A percentile compares a stretch with the other conserved stretches of the same genome.
phyloP scores from a whole-genome alignment of 768 basidiomycete genomes.

The Gloeophyllum trabeum region DNA sequence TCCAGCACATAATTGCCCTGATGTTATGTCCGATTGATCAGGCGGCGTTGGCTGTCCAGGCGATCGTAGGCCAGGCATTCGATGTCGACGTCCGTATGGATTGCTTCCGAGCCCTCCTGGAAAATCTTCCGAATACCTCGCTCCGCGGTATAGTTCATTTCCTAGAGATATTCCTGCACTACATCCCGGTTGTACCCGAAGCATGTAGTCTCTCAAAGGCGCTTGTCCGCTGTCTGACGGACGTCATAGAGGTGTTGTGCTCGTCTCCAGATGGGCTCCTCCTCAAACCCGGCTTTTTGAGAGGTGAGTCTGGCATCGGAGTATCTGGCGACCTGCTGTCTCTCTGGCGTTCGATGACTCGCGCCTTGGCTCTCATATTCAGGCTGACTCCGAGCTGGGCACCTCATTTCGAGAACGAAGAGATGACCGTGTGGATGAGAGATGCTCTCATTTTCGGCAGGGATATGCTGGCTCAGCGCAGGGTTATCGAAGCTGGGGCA shows the following conservation, averaged over 20 bases:
- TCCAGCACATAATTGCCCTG: slow-evolving; percentile 48
- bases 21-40: slow-evolving; percentile 77
- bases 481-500: slow-evolving; percentile 65
- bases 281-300: slow-evolving; percentile 40
- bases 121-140: slow-evolving; percentile 50
- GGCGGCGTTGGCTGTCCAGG: slow-evolving; percentile 65
- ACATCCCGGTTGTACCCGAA: slow-evolving; percentile 61
- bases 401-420: slow-evolving; percentile 59
- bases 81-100: slow-evolving; percentile 85
- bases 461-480: slow-evolving; percentile 74
- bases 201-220: slow-evolving; percentile 85
- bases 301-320: slow-evolving; percentile 27
- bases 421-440: slow-evolving; percentile 97
- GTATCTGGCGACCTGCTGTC: slow-evolving; percentile 45
- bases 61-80: slow-evolving; percentile 74
- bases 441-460: slow-evolving; percentile 91
- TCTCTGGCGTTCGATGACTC: slow-evolving; percentile 79
- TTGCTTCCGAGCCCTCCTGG: slow-evolving; percentile 72
- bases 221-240: slow-evolving; percentile 85
- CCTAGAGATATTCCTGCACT: slow-evolving; percentile 51
- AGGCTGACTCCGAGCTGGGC: slow-evolving; percentile 80
- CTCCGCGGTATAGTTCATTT: slow-evolving; percentile 65
- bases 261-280: slow-evolving; percentile 61
- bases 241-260: slow-evolving; percentile 85
- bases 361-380: slow-evolving; percentile 76